Evolutionary conservation across 2,329 filamentous ascomycete species (phyloP).

Genomic region (Plectosphaerella sp.): DNA sequence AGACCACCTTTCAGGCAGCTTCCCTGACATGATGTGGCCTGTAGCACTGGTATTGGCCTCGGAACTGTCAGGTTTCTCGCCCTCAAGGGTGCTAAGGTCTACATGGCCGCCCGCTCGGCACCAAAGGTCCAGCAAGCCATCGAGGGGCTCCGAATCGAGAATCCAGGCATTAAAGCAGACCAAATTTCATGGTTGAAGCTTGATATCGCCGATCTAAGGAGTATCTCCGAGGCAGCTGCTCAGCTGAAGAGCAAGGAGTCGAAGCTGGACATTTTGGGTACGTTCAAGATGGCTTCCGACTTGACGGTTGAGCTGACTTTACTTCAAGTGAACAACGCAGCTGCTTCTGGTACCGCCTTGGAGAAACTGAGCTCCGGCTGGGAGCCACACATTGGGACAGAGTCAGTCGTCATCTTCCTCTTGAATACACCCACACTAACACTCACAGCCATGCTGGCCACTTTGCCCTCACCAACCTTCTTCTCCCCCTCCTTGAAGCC

Average conservation of each 20-base stretch:
- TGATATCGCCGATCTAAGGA: slow-evolving; percentile 15
- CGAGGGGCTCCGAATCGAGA: slow-evolving; percentile 1
- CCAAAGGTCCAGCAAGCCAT: slow-evolving; percentile 4
- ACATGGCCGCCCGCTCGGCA: slow-evolving; percentile 15
- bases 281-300: neutral
- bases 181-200: slow-evolving; percentile 15
- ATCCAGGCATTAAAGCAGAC: slow-evolving; percentile 4
- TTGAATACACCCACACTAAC: too few relatives aligned
- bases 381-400: slow-evolving; percentile 15
- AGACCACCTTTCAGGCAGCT: neutral
- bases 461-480: slow-evolving; percentile 16
- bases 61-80: slow-evolving; percentile 17
- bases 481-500: slow-evolving; percentile 19
- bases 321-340: slow-evolving; percentile 18
- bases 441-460: slow-evolving; percentile 15
- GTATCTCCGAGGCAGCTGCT: slow-evolving; percentile 10
- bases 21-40: neutral
- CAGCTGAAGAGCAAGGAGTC: slow-evolving; percentile 12
- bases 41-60: slow-evolving; percentile 16
- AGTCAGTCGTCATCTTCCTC: slow-evolving; percentile 7
- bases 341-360: neutral
- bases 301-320: neutral
- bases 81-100: slow-evolving; percentile 19
- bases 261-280: slow-evolving; percentile 18
- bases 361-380: slow-evolving; percentile 12